Conservation (phyloP, 2,329 filamentous ascomycete species). For the Ceratocystis colombiana region DNA sequence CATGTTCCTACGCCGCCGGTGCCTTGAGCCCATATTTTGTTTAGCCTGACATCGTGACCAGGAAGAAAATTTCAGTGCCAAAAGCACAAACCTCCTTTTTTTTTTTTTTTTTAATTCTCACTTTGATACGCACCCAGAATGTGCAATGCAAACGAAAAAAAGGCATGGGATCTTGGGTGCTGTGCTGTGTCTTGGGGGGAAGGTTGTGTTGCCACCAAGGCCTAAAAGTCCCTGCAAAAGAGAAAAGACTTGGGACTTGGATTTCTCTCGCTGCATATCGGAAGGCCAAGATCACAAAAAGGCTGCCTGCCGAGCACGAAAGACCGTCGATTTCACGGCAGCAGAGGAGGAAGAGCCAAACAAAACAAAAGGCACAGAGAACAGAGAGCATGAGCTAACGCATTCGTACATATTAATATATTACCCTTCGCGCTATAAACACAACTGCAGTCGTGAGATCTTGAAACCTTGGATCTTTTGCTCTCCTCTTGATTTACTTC, state of each 20-base stretch:
- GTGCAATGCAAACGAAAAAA: neutral
- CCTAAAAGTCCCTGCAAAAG: constrained; percentile 9
- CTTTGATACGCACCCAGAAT: neutral
- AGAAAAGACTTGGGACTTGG: neutral
- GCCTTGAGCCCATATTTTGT: neutral
- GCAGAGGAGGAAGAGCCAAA: too few relatives aligned
- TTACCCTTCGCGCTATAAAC: neutral
- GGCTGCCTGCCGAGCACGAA: neutral
- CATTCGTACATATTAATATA: neutral
- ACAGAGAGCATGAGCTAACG: neutral
- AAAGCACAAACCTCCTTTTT: constrained; percentile 6
- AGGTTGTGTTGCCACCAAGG: neutral
- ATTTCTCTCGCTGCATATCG: neutral
- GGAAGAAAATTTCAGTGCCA: neutral
- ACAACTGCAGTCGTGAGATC: neutral
- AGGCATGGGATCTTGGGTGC: neutral
- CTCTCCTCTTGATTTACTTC: neutral
- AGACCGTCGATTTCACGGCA: neutral
- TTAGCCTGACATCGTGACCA: neutral
- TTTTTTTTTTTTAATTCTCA: neutral
- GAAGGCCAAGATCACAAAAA: constrained; percentile 2
- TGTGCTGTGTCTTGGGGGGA: neutral
- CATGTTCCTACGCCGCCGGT: neutral
- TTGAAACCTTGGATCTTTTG: neutral
- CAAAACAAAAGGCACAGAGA: neutral